phyloP scores from a whole-genome alignment of 2,329 filamentous ascomycete species.

The Aureobasidium sp. region DNA sequence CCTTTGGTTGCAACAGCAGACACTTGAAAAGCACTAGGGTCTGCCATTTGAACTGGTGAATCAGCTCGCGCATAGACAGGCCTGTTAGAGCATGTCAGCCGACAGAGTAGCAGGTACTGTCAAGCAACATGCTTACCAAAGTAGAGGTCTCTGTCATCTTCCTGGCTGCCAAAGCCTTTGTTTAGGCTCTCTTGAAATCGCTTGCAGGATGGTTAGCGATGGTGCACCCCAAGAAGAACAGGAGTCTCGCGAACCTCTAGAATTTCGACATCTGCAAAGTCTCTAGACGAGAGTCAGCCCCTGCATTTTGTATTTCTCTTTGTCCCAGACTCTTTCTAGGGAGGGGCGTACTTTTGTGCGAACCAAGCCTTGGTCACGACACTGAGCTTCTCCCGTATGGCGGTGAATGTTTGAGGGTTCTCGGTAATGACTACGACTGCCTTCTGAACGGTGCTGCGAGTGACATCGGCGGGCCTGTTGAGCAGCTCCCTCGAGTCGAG shows the following conservation, averaged over 20 bases:
- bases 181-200: conserved; percentile 82
- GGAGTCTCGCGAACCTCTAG: conserved; percentile 45
- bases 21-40: conserved; percentile 91
- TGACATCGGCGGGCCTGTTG: conserved; percentile 78
- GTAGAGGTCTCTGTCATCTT: conserved; percentile 75
- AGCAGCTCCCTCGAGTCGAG: conserved; percentile 72
- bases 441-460: conserved; percentile 96
- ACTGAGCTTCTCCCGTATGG: conserved; percentile 80
- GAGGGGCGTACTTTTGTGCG: conserved; percentile 59
- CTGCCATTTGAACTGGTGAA: conserved; percentile 92
- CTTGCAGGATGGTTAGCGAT: background rate
- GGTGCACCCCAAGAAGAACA: conserved; percentile 35
- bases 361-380: conserved; percentile 96
- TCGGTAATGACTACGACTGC: conserved; percentile 93
- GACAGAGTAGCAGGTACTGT: background rate
- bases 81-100: conserved; percentile 32
- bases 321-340: background rate
- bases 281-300: conserved; percentile 36
- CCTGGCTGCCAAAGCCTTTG: conserved; percentile 51
- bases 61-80: conserved; percentile 76
- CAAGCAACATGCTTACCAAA: conserved; percentile 54
- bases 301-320: background rate
- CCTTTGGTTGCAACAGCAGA: conserved; percentile 89
- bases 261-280: conserved; percentile 89
- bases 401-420: conserved; percentile 81